These are phyloP conservation scores for Blastocystis sp. DNA, from an alignment of 352 stramenopile genomes.

Conservation along the genomic window DNA sequence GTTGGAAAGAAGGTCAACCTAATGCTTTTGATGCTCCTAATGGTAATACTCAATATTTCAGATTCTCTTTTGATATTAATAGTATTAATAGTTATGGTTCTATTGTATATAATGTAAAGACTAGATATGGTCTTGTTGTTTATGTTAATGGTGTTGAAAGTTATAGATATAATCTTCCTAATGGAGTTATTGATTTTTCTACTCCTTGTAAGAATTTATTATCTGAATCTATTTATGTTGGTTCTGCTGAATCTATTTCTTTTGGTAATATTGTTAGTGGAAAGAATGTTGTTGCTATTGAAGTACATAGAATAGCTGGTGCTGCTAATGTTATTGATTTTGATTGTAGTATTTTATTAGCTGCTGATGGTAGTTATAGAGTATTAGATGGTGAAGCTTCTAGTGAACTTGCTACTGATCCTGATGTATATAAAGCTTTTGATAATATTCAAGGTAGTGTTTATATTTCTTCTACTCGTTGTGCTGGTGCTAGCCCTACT, in stretches of 20 bases:
- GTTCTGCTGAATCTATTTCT: too few relatives aligned
- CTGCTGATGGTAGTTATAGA: too few relatives aligned
- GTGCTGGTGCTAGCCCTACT: background rate
- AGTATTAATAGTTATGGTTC: background rate
- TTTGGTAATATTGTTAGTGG: background rate
- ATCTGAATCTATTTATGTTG: background rate
- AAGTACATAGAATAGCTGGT: background rate
- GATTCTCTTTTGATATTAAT: background rate
- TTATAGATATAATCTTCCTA: background rate
- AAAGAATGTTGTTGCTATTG: slow-evolving; percentile 4
- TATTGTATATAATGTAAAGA: slow-evolving; percentile 6
- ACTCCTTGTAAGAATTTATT: background rate
- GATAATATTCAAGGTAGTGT: slow-evolving; percentile 10
- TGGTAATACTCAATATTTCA: slow-evolving; percentile 6
- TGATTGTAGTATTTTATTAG: too few relatives aligned
- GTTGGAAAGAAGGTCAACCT: too few relatives aligned
- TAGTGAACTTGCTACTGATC: background rate
- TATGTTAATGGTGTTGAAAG: slow-evolving; percentile 17
- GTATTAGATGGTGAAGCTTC: too few relatives aligned
- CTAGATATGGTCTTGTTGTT: slow-evolving; percentile 20
- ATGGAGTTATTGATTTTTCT: background rate
- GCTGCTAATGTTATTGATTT: too few relatives aligned
- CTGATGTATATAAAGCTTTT: slow-evolving; percentile 13
- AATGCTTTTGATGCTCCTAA: background rate
- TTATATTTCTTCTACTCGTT: background rate